phyloP scores from a whole-genome alignment of 306 rosid species.

The Betula pendula region DNA sequence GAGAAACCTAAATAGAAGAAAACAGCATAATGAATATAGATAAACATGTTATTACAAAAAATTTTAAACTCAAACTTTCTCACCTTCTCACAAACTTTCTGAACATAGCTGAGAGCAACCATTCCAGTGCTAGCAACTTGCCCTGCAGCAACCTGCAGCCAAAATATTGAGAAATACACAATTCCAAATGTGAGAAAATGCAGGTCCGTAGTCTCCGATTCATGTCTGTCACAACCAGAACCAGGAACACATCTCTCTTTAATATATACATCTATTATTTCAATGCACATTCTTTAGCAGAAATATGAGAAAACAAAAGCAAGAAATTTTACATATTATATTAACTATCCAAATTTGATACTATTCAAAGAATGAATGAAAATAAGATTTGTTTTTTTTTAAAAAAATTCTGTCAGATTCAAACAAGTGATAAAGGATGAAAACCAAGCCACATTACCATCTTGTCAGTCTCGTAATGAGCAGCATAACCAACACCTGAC shows the following conservation, averaged over 20 bases:
- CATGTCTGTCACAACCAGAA: neutral
- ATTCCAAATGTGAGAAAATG: neutral
- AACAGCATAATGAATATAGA: neutral
- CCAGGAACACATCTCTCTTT: neutral
- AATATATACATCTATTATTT: neutral
- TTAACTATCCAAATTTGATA: neutral
- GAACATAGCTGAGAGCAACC: conserved; percentile 93
- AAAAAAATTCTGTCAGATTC: neutral
- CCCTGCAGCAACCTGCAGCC: conserved; percentile 84
- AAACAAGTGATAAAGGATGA: neutral
- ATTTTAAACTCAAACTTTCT: conserved; percentile 25
- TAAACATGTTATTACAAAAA: conserved; percentile 7
- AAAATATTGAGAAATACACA: neutral
- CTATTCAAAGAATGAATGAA: neutral
- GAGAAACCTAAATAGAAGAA: conserved; percentile 66
- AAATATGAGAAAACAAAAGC: neutral
- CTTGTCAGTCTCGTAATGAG: conserved; percentile 90
- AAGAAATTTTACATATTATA: neutral
- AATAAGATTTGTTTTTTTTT: neutral
- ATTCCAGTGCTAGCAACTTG: conserved; percentile 96
- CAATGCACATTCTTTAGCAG: neutral
- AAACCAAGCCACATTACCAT: conserved; percentile 49
- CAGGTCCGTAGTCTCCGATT: neutral
- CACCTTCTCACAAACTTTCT: conserved; percentile 95
- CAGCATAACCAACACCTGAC: conserved; percentile 94